These are phyloP conservation scores for Xylaria cubensis DNA, from an alignment of 495 filamentous ascomycete species.

Conservation along the genomic window DNA sequence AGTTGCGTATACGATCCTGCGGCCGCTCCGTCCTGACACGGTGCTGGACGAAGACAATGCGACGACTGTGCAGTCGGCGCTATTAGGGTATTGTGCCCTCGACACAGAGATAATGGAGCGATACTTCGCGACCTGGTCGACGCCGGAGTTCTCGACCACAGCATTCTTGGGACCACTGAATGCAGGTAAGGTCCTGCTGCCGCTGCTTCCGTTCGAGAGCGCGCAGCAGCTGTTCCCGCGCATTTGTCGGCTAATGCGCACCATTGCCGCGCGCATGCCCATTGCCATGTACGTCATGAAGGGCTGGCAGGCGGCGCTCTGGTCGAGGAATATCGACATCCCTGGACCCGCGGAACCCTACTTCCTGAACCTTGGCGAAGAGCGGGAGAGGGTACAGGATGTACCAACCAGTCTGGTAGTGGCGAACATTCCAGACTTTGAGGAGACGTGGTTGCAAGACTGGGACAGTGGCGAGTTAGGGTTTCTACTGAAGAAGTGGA, in stretches of 20 bases:
- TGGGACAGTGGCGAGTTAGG: slow-evolving; percentile 19
- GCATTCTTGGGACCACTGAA: slow-evolving; percentile 23
- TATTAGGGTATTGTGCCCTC: neutral
- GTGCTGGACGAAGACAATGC: neutral
- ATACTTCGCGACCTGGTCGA: slow-evolving; percentile 16
- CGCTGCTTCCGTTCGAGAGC: neutral
- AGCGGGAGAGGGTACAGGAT: neutral
- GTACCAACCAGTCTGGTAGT: slow-evolving; percentile 3
- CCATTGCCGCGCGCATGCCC: slow-evolving; percentile 9
- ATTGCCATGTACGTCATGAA: slow-evolving; percentile 16
- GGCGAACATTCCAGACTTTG: neutral
- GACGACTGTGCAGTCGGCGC: neutral
- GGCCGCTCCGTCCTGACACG: neutral
- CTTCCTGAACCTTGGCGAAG: slow-evolving; percentile 9
- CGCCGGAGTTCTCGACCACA: slow-evolving; percentile 16
- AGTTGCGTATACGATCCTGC: slow-evolving; percentile 4
- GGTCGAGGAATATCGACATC: slow-evolving; percentile 2
- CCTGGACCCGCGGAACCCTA: slow-evolving; percentile 8
- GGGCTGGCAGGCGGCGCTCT: slow-evolving; percentile 15
- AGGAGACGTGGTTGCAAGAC: neutral
- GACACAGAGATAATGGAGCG: slow-evolving; percentile 21
- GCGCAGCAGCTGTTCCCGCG: slow-evolving; percentile 18
- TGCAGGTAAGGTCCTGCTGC: slow-evolving; percentile 14
- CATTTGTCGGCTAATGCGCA: slow-evolving; percentile 17
- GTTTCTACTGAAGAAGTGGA: slow-evolving; percentile 16